Conservation (phyloP, 2,329 filamentous ascomycete species). For the Pleomassaria siparia region DNA sequence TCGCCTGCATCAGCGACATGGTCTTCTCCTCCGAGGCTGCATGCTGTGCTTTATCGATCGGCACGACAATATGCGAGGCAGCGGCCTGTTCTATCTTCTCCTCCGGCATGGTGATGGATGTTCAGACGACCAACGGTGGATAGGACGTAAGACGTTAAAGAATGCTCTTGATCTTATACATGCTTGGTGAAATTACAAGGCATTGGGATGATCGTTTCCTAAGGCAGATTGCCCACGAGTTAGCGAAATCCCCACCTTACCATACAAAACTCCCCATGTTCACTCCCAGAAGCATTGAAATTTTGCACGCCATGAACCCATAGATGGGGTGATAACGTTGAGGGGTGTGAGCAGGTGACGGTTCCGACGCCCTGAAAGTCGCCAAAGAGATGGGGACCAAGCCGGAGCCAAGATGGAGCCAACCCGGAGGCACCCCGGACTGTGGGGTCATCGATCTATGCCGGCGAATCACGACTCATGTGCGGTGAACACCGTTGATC, state of each 20-base stretch:
- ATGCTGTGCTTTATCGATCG: slow-evolving; percentile 34
- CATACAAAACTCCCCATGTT: background rate
- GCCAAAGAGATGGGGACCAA: slow-evolving; percentile 9
- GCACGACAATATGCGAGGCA: slow-evolving; percentile 14
- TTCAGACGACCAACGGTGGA: background rate
- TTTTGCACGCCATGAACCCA: background rate
- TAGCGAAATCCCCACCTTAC: slow-evolving; percentile 13
- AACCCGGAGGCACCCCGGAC: slow-evolving; percentile 17
- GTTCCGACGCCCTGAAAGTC: background rate
- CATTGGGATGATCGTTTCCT: slow-evolving; percentile 18
- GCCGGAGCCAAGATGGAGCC: slow-evolving; percentile 21
- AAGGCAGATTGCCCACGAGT: slow-evolving; percentile 12
- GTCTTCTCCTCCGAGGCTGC: slow-evolving; percentile 49
- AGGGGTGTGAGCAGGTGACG: background rate
- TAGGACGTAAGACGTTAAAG: background rate
- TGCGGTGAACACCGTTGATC: slow-evolving; percentile 4
- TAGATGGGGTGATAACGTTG: background rate
- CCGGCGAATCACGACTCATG: slow-evolving; percentile 7
- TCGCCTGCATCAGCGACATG: slow-evolving; percentile 67
- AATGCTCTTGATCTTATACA: slow-evolving; percentile 9
- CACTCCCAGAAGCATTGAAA: background rate
- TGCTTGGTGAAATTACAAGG: slow-evolving; percentile 1
- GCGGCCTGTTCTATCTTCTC: slow-evolving; percentile 17
- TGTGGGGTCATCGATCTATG: background rate
- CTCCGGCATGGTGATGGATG: slow-evolving; percentile 19